phyloP scores from a whole-genome alignment of 345 rosid species.

The Populus ilicifolia region DNA sequence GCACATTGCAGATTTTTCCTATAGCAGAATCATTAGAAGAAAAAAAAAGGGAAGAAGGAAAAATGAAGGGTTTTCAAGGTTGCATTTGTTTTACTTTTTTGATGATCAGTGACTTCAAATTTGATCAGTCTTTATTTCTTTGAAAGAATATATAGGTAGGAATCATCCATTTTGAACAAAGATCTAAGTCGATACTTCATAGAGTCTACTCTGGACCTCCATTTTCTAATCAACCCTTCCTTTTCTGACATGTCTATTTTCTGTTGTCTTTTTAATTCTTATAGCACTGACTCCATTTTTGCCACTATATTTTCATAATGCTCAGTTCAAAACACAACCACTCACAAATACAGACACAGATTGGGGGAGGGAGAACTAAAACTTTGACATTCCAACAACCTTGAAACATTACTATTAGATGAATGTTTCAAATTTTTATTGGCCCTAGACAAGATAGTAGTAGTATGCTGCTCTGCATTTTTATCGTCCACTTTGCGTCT shows the following conservation, averaged over 20 bases:
- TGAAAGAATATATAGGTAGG: neutral
- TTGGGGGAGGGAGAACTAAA: too few relatives aligned
- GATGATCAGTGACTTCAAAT: neutral
- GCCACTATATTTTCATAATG: too few relatives aligned
- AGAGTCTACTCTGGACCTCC: neutral
- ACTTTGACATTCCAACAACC: neutral
- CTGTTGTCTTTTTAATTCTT: neutral
- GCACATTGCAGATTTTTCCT: constrained; percentile 16
- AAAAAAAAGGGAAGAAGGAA: neutral
- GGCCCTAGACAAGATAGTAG: neutral
- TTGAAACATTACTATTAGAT: neutral
- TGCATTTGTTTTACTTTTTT: neutral
- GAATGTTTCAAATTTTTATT: neutral
- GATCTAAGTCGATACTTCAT: neutral
- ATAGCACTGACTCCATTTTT: neutral
- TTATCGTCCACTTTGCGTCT: neutral
- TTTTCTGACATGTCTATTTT: neutral
- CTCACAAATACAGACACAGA: too few relatives aligned
- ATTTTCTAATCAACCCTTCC: neutral
- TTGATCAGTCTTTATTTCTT: neutral
- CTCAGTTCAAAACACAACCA: too few relatives aligned
- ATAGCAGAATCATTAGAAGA: constrained; percentile 10
- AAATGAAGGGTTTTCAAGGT: neutral
- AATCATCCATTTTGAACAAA: neutral
- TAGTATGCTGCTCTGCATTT: neutral